Evolutionary conservation across 371 early-diverging fungal genomes (phyloP), one percentile per base, ranked within the genome.

Genomic region (Chytridiales sp.): DNA sequence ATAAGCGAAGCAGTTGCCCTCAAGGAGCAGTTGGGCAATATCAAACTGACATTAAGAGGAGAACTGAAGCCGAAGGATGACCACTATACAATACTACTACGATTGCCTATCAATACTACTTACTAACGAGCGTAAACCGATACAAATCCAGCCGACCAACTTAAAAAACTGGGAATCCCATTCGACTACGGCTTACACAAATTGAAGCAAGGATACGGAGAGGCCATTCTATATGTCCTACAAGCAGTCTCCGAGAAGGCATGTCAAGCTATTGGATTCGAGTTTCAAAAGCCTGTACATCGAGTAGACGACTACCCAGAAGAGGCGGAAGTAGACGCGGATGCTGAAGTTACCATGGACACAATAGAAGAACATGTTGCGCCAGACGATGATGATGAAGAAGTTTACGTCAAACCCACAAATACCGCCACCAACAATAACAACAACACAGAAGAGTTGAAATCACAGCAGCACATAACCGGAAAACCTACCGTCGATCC

Each of bases 301-400:
- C 69, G 70, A 41, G 61, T 69, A 8, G 77, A 78, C 48, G 80
- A 81, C 44, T 76, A 68, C 47, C 66, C 74, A 2, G 82, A 81
- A 49, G 82, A 81, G 57, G 82, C 80, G 5, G 80, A 81, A 48
- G 80, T 80, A 1, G 82, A 81, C 61, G 71, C 46, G 26, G 76
- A 77, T 41, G 82, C 82, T 1, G 82, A 81, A 63, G 67, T 81
- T 3, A 79, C 78, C 19, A 66, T 68, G 1, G 80, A 80, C 19
- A 58, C 63, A 9, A 59, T 76, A 5, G 80, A 80, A 42, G 80
- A 76, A 24, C 54, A 49, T 6, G 41, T 74, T 15, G 49, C 35
- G 1, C 70, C 54, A 11, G 62, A 67, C 5, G 72, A 74, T 22
- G 77, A 75, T 13, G 77, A 68, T 36, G 71, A 76, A 19, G 78